Evolutionary conservation across 2,329 filamentous ascomycete genomes (phyloP), one percentile per base, ranked within the genome.

Genomic region (Colletotrichum tabaci): DNA sequence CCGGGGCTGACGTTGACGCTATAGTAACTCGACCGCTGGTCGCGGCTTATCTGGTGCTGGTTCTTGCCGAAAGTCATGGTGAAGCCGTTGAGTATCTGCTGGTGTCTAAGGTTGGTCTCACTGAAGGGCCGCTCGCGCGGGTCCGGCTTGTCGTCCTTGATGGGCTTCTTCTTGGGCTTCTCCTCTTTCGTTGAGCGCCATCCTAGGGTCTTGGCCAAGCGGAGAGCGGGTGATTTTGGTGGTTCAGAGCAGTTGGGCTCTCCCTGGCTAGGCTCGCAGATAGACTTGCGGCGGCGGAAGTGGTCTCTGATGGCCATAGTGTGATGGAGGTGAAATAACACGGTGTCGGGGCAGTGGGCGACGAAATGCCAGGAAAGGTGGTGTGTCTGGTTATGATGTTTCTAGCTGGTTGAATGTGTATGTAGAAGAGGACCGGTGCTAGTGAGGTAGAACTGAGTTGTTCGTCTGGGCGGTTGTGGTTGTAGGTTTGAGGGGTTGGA

Each of bases 121-220:
- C 83, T 86, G 61, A 86, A 79, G 35, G 84, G 83, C 74, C 82
- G 80, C 77, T 86, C 83, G 78, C 83, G 82, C 8, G 84, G 84
- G 75, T 87, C 73, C 56, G 74, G 71, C 71, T 72, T 75, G 53
- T 74, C 61, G 65, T 76, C 62, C 66, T 77, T 77, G 70, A 75
- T 76, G 73, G 61, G 56, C 21, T 70, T 77, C 56, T 68, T 74
- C 76, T 79, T 79, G 52, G 74, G 69, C 71, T 77, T 79, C 61
- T 77, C 76, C n/a, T 79, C 78, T 70, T 78, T 79, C 69, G 64
- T 71, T 57, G 60, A 74, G 46, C 67, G 67, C 73, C 73, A 74
- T 15, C 71, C 63, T 9, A 74, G 64, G 12, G 73, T 71, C 65
- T 73, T 74, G n/a, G 71, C 71, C 15, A 74, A 64, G 47, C 67